Conservation (phyloP, 805 yeast species). For the Cyberlindnera sargentensis region DNA sequence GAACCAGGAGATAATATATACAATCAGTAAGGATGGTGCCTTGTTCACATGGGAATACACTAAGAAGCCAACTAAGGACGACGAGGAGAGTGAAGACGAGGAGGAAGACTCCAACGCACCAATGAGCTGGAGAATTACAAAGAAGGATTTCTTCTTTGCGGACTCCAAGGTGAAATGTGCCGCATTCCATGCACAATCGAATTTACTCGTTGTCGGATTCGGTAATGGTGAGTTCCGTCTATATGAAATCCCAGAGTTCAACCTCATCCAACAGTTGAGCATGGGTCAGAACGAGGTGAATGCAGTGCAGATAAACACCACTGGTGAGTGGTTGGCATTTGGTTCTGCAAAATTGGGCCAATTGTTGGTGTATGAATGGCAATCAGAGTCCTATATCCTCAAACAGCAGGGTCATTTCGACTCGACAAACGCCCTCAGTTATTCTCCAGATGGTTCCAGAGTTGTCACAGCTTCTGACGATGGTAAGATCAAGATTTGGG, state of each 20-base stretch:
- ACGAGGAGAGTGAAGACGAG: conserved; percentile 34
- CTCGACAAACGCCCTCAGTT: conserved; percentile 72
- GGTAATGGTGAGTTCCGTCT: conserved; percentile 84
- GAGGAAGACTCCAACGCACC: conserved; percentile 32
- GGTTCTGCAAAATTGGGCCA: conserved; percentile 93
- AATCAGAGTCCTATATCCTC: conserved; percentile 88
- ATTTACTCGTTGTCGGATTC: conserved; percentile 82
- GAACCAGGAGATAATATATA: conserved; percentile 86
- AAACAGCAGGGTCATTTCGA: conserved; percentile 98
- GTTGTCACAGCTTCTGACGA: conserved; percentile 94
- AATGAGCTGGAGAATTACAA: conserved; percentile 76
- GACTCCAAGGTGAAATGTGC: conserved; percentile 69
- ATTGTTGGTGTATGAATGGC: conserved; percentile 96
- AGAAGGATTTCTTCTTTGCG: conserved; percentile 68
- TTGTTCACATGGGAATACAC: conserved; percentile 87
- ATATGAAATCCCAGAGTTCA: conserved; percentile 79
- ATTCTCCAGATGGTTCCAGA: conserved; percentile 92
- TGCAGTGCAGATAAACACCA: conserved; percentile 66
- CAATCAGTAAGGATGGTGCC: conserved; percentile 93
- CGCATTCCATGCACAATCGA: conserved; percentile 69
- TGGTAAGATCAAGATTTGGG: conserved; percentile 97
- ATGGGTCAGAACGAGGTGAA: conserved; percentile 90
- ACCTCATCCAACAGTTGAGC: conserved; percentile 74
- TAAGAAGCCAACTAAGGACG: conserved; percentile 42
- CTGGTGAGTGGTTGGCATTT: conserved; percentile 97